Conservation (phyloP, 176 grass and related monocot genomes). For the Thinopyrum elongatum region DNA sequence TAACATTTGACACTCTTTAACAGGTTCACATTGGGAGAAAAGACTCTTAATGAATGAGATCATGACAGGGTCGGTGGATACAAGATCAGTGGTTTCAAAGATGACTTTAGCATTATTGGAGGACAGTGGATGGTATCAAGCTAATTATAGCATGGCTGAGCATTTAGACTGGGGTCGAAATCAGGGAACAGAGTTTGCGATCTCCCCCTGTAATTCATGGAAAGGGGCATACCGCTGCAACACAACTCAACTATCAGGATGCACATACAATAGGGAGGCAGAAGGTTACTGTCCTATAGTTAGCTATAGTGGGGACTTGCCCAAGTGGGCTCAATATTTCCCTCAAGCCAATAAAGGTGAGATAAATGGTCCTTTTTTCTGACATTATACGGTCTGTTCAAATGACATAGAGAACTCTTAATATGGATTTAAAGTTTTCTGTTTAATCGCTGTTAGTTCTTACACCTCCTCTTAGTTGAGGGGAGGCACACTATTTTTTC, state of each 20-base stretch:
- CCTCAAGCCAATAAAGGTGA: slow-evolving; percentile 93
- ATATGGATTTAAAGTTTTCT: background rate
- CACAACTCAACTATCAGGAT: slow-evolving; percentile 90
- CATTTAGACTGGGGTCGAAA: slow-evolving; percentile 91
- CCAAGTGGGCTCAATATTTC: slow-evolving; percentile 96
- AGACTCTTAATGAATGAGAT: slow-evolving; percentile 99
- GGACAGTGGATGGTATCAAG: slow-evolving; percentile 99
- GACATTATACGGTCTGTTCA: background rate
- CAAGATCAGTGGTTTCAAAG: slow-evolving; percentile 95
- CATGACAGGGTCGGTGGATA: slow-evolving; percentile 99
- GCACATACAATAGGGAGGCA: slow-evolving; percentile 98
- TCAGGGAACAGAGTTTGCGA: slow-evolving; percentile 93
- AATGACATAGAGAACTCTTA: background rate
- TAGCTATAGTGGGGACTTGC: slow-evolving; percentile 93
- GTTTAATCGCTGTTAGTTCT: background rate
- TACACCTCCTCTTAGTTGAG: background rate
- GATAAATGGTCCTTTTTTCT: background rate
- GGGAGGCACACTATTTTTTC: background rate
- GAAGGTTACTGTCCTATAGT: slow-evolving; percentile 99
- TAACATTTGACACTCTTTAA: slow-evolving; percentile 9
- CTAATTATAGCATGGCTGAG: slow-evolving; percentile 99
- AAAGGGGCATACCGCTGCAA: slow-evolving; percentile 94
- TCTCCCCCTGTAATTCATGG: slow-evolving; percentile 85
- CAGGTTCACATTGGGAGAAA: slow-evolving; percentile 99
- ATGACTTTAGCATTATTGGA: slow-evolving; percentile 98